A percentile compares a stretch with the other conserved stretches of the same genome.
These are phyloP conservation scores for Dendrostoma leiphaemia DNA, from an alignment of 2,329 filamentous ascomycete species.

Conservation along the genomic window DNA sequence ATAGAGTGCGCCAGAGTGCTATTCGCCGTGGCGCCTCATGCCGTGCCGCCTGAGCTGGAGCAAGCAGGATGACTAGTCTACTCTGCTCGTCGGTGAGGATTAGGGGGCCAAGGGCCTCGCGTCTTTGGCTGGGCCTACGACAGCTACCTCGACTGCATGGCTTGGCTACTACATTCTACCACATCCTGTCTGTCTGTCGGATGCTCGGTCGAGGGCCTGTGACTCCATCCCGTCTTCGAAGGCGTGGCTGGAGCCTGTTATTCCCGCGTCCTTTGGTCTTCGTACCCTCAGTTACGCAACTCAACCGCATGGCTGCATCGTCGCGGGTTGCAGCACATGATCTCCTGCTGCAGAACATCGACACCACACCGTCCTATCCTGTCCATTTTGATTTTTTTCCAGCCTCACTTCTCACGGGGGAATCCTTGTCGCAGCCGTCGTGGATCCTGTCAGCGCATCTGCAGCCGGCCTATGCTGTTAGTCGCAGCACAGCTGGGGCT, in stretches of 20 bases:
- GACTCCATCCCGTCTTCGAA: background rate
- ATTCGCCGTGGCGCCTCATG: slow-evolving; percentile 16
- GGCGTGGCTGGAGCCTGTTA: background rate
- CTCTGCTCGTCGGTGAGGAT: background rate
- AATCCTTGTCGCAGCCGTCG: background rate
- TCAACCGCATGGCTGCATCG: background rate
- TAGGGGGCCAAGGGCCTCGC: background rate
- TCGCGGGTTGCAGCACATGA: background rate
- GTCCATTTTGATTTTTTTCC: background rate
- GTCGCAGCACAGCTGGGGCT: background rate
- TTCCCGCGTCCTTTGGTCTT: background rate
- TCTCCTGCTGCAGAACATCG: background rate
- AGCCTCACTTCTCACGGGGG: background rate
- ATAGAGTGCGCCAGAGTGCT: background rate
- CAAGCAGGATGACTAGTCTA: background rate
- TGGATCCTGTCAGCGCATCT: background rate
- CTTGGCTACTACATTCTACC: slow-evolving; percentile 2
- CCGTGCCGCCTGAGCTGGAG: background rate
- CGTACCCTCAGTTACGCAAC: too few species aligned
- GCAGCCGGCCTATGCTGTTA: background rate
- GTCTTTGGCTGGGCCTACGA: background rate
- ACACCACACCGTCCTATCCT: background rate
- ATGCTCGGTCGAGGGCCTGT: background rate
- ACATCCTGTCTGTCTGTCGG: background rate
- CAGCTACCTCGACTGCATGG: slow-evolving; percentile 7